Percentiles rank a stretch among this genome's conserved stretches.
Conservation (phyloP, 495 filamentous ascomycete genomes). For the Saxophila tyrrhenica region DNA sequence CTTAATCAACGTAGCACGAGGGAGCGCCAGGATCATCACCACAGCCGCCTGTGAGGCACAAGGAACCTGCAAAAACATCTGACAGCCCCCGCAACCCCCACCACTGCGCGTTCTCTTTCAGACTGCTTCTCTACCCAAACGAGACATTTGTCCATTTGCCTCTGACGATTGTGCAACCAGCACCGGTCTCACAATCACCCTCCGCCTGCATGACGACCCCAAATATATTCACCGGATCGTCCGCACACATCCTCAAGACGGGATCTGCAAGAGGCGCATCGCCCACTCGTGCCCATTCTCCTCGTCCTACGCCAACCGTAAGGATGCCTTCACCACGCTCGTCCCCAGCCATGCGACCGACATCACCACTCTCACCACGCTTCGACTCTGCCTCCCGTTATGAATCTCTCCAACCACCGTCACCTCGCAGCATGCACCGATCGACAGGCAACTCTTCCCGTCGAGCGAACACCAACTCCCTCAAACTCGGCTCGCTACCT, state of each 20-base stretch:
- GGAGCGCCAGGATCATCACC: background rate
- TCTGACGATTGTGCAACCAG: background rate
- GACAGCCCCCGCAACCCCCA: background rate
- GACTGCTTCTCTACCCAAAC: background rate
- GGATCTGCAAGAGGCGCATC: background rate
- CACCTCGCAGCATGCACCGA: constrained; percentile 10
- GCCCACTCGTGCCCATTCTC: background rate
- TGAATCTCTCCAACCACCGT: constrained; percentile 9
- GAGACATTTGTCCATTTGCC: background rate
- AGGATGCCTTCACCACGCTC: constrained; percentile 18
- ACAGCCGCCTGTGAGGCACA: background rate
- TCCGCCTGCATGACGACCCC: background rate
- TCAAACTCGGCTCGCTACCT: constrained; percentile 30
- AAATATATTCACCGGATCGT: background rate
- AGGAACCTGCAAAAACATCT: background rate
- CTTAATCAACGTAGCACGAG: background rate
- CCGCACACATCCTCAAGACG: background rate
- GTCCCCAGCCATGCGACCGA: constrained; percentile 12
- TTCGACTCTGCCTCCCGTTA: constrained; percentile 4
- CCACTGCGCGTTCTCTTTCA: background rate
- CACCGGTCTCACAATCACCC: background rate
- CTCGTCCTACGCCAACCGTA: background rate
- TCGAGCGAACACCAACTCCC: constrained; percentile 11
- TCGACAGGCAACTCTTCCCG: constrained; percentile 1
- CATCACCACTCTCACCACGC: constrained; percentile 7